Percentiles rank a stretch among this genome's conserved stretches.
phyloP scores from a whole-genome alignment of 768 basidiomycete species.

The Tylopilus plumbeoviolaceoides region DNA sequence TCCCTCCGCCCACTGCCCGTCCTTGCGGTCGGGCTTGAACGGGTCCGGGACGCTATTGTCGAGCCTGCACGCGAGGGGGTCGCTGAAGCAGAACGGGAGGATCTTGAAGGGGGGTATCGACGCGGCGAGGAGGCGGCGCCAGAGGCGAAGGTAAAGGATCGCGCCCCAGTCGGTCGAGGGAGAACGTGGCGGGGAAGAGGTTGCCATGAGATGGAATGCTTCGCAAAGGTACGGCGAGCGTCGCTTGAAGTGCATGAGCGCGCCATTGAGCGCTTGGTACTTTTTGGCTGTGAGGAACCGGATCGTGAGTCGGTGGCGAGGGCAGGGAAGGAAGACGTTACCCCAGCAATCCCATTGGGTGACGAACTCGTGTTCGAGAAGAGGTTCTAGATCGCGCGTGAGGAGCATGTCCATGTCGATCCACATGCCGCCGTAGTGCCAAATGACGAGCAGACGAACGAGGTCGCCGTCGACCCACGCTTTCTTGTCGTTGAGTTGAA shows the following conservation, averaged over 20 bases:
- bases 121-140: slow-evolving; percentile 73
- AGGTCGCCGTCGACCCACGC: slow-evolving; percentile 97
- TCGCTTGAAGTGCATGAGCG: slow-evolving; percentile 86
- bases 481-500: slow-evolving; percentile 64
- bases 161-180: slow-evolving; percentile 94
- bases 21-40: slow-evolving; percentile 53
- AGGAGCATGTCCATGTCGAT: slow-evolving; percentile 95
- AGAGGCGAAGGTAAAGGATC: slow-evolving; percentile 84
- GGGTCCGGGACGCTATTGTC: slow-evolving; percentile 94
- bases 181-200: slow-evolving; percentile 65
- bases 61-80: slow-evolving; percentile 82
- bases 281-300: slow-evolving; percentile 48
- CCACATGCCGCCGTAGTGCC: slow-evolving; percentile 92
- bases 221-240: slow-evolving; percentile 96
- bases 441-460: slow-evolving; percentile 80
- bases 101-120: slow-evolving; percentile 84
- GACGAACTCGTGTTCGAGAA: slow-evolving; percentile 92
- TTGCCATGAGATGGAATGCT: slow-evolving; percentile 87
- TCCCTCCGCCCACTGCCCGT: slow-evolving; percentile 57
- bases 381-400: slow-evolving; percentile 78
- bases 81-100: slow-evolving; percentile 92
- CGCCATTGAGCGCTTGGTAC: slow-evolving; percentile 84
- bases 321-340: slow-evolving; percentile 28
- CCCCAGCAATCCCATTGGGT: slow-evolving; percentile 99
- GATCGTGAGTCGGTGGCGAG: slow-evolving; percentile 3